Base-by-base conservation (phyloP, 208 protist species). In the Leishmania lainsoni region DNA sequence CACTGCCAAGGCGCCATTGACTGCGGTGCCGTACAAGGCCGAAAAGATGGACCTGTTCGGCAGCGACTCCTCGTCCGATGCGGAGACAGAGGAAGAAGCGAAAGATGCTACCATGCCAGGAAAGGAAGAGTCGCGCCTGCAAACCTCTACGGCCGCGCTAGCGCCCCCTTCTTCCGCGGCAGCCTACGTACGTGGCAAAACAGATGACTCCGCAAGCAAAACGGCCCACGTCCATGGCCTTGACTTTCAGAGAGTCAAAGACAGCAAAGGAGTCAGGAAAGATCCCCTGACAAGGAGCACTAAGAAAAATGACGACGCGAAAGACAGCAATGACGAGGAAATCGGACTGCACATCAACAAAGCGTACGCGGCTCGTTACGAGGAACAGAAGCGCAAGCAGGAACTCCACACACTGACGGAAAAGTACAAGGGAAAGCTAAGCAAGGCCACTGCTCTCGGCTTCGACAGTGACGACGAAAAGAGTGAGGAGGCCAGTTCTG, bases 311-410 rank as follows among this genome's bases (percentile, higher is more conserved):
- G 58, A 39, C 22, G 66, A 83, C 49, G 79, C 42, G 20, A 58
- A 81, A 4, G 77, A 71, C 14, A 80, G 73, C 8, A 22, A 56
- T 35, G 76, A 80, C 0, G 78, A 81, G 51, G 66, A 78, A 2
- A 51, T 39, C 5, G 78, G 86, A 6, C 81, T 96, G 49, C 87
- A 72, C 81, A 95, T 98, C 66, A 97, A 98, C 75, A 83, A 89
- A 32, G 76, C 85, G 49, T 98, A 95, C 83, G 95, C 95, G 22
- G 79, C 83, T 16, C 92, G 94, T 76, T 98, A 95, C 73, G 95
- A 97, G 71, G 86, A 94, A 76, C 91, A 96, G 82, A 98, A 98
- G 87, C 90, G 94, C 35, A 92, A 94, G 81, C 90, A 98, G 78
- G 95, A 98, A 80, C 83, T 97, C 26, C 93, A 95, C 78, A 89